Conservation (phyloP, 352 stramenopile genomes). For the Pythium rhizo-oryzae region DNA sequence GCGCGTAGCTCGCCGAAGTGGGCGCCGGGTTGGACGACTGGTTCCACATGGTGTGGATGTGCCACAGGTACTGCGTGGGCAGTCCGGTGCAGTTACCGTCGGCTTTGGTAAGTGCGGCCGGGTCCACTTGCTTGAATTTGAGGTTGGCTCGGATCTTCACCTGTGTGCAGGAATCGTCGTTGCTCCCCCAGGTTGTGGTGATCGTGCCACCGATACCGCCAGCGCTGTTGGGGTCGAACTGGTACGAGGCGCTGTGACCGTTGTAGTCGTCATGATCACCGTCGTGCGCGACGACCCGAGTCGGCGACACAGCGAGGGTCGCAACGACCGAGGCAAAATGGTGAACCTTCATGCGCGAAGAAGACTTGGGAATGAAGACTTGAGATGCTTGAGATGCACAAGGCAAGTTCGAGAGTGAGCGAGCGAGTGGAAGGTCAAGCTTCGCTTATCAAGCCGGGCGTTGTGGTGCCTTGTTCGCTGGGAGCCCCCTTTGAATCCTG, state of each 20-base stretch:
- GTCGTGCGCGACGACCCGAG: no score
- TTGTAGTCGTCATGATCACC: no score
- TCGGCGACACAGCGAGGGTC: no score
- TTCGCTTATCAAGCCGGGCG: no score
- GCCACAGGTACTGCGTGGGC: conserved; percentile 25
- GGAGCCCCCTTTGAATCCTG: no score
- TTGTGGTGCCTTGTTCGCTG: no score
- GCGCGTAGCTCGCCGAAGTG: conserved; percentile 14
- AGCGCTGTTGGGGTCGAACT: neutral
- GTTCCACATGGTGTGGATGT: conserved; percentile 31
- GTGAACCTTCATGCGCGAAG: no score
- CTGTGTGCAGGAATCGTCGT: neutral
- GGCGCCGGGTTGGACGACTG: neutral
- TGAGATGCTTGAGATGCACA: no score
- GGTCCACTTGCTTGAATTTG: conserved; percentile 22
- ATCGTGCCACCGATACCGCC: conserved; percentile 14
- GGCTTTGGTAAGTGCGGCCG: conserved; percentile 16
- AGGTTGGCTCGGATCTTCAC: conserved; percentile 27
- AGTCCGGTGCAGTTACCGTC: conserved; percentile 27
- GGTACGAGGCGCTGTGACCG: neutral
- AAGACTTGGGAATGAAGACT: no score
- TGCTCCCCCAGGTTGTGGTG: neutral
- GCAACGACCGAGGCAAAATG: no score
- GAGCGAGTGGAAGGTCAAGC: no score
- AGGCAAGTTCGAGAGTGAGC: no score